Evolutionary conservation across 106 monocot species (phyloP), one percentile per base, ranked within the genome.

Genomic region (Dactylorhiza incarnata): DNA sequence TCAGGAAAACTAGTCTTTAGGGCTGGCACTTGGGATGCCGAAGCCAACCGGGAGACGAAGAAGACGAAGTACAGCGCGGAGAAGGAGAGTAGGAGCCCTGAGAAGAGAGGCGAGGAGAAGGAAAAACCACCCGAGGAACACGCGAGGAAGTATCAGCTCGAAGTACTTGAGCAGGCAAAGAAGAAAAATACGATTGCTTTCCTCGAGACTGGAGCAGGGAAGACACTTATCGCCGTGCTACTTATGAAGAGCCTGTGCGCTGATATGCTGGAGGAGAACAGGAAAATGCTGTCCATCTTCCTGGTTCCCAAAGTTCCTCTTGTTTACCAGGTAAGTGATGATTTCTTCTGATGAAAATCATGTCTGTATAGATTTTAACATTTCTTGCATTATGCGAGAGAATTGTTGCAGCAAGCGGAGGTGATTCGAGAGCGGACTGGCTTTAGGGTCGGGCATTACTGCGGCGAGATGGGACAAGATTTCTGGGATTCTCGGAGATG

Each of bases 381-480:
- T 65, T 5, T 48, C n/a, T 25, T 49, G 19, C 72, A 16, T 63
- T 45, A 9, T 13, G 24, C 54, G 55, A 25, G 13, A 62, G 48
- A 74, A 48, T 48, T 50, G 16, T 73, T 85, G 46, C 79, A 99
- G 94, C 99, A 99, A 99, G 94, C 99, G 0, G 99, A 99, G 26
- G 99, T 99, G 73, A 99, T 99, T 73, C 85, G 89, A 9, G 89
- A 99, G 78, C 88, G 84, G 66, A 99, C 99, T 61, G 88, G 89
- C 0, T 94, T 79, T 73, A 83, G 56, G n/a, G 99, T 99, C 22
- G 99, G 99, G 12, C 99, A 99, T 81, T 99, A 94, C 61, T 99
- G 99, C 77, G 99, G 99, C 8, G 99, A 99, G 83, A 99, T 94
- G 91, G 99, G 94, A 20, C 99, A 99, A 76, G 94, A 99, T 80